Evolutionary conservation across 148 eudicot species (phyloP).

Genomic region (Bassia scoparia): DNA sequence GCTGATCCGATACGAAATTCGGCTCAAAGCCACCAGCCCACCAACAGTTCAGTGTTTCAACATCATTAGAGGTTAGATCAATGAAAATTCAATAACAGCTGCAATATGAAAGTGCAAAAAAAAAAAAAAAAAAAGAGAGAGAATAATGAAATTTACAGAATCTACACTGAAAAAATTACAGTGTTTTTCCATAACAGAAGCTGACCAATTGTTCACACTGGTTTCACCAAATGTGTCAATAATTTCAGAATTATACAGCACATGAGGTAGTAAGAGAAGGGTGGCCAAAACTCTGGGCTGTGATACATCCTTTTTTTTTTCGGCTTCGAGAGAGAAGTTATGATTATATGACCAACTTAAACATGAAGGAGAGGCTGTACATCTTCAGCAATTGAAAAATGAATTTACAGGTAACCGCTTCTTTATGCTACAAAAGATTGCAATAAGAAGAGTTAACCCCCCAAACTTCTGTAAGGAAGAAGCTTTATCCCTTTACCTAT

Average conservation of each 20-base stretch:
- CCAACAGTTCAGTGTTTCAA: not conserved
- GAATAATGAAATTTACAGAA: not conserved
- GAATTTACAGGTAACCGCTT: slow-evolving; percentile 53
- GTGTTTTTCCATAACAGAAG: slow-evolving; percentile 15
- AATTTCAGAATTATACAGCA: slow-evolving; percentile 56
- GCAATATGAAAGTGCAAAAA: not conserved
- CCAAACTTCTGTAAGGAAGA: slow-evolving; percentile 16
- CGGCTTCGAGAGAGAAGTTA: slow-evolving; percentile 26
- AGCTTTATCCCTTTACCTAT: slow-evolving; percentile 36
- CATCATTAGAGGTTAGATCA: not conserved
- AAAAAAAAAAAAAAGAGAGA: not conserved
- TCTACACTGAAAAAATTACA: not conserved
- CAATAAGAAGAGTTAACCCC: slow-evolving; percentile 32
- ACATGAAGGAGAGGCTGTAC: slow-evolving; percentile 48
- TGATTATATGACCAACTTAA: slow-evolving; percentile 21
- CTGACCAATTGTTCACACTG: slow-evolving; percentile 45
- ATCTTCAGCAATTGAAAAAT: slow-evolving; percentile 63
- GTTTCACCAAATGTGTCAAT: slow-evolving; percentile 49
- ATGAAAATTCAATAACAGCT: not conserved
- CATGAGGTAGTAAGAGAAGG: slow-evolving; percentile 28
- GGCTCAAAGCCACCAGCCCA: too few species aligned
- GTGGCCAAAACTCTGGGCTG: slow-evolving; percentile 35
- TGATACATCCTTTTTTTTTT: slow-evolving; percentile 28
- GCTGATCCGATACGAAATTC: too few species aligned
- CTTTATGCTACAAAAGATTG: slow-evolving; percentile 39